These are phyloP conservation scores for Epichloe sylvatica DNA, from an alignment of 2,329 filamentous ascomycete genomes.

Conservation along the genomic window DNA sequence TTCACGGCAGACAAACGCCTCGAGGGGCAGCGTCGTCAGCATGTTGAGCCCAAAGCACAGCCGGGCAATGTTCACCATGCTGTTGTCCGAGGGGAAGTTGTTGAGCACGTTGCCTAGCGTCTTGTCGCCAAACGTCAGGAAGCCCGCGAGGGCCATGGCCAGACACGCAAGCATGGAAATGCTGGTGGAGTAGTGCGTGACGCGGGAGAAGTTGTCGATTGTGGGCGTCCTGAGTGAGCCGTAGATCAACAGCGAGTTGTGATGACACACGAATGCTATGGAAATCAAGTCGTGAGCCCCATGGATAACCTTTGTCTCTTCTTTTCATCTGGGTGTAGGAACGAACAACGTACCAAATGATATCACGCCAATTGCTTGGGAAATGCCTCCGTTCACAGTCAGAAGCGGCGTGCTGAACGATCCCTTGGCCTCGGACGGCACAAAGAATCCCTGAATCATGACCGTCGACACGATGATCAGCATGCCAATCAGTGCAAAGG, in stretches of 20 bases:
- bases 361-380: constrained; percentile 94
- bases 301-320: not conserved
- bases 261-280: constrained; percentile 57
- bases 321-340: not conserved
- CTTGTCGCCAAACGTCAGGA: constrained; percentile 81
- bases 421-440: constrained; percentile 58
- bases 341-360: constrained; percentile 60
- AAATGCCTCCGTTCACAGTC: constrained; percentile 74
- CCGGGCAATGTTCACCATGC: constrained; percentile 86
- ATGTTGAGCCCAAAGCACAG: constrained; percentile 97
- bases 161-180: constrained; percentile 89
- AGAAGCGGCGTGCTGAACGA: constrained; percentile 55
- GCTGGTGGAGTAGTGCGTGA: constrained; percentile 86
- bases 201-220: constrained; percentile 81
- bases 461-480: constrained; percentile 76
- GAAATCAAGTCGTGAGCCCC: too few relatives aligned
- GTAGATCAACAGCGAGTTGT: constrained; percentile 96
- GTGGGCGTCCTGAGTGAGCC: constrained; percentile 88
- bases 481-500: constrained; percentile 88
- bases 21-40: constrained; percentile 89
- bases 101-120: constrained; percentile 95
- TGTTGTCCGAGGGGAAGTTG: constrained; percentile 84
- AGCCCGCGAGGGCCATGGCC: constrained; percentile 74
- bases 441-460: constrained; percentile 65
- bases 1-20: constrained; percentile 94